Evolutionary conservation across 73 alveolate genomes (phyloP).

Genomic region (Stentor roeselii): DNA sequence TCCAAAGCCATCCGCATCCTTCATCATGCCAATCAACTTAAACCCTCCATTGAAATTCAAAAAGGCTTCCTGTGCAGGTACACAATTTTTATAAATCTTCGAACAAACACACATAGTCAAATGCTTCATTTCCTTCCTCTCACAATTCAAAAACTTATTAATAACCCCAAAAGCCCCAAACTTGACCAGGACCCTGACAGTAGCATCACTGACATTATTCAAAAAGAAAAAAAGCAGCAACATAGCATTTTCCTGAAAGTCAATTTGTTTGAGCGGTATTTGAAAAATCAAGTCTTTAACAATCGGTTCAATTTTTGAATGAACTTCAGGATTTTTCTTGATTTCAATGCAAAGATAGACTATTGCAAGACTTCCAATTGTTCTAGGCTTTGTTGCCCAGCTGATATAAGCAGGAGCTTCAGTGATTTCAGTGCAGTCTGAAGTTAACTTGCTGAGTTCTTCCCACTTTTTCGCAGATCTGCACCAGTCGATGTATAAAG

Average conservation of each 20-base stretch:
- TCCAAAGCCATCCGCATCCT: not conserved
- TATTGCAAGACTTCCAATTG: slow-evolving; percentile 3
- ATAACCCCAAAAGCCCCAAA: not conserved
- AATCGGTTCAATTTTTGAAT: not conserved
- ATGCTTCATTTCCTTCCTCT: not conserved
- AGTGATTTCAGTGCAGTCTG: slow-evolving; percentile 3
- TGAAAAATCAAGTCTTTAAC: not conserved
- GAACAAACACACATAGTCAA: not conserved
- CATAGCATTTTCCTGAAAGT: not conserved
- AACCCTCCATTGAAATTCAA: not conserved
- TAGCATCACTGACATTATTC: not conserved
- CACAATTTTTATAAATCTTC: not conserved
- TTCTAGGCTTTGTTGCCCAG: slow-evolving; percentile 13
- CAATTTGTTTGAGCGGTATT: not conserved
- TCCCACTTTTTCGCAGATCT: not conserved
- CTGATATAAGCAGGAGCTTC: not conserved
- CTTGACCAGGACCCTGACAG: not conserved
- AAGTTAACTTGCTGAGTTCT: not conserved
- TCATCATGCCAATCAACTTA: not conserved
- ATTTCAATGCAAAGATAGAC: slow-evolving; percentile 2
- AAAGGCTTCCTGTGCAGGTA: slow-evolving; percentile 14
- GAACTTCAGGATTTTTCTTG: not conserved
- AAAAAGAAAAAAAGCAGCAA: not conserved
- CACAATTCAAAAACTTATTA: not conserved
- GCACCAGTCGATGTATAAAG: not conserved